These are phyloP conservation scores for Ceratocystis huliohia DNA, from an alignment of 2,329 filamentous ascomycete genomes.

Conservation along the genomic window DNA sequence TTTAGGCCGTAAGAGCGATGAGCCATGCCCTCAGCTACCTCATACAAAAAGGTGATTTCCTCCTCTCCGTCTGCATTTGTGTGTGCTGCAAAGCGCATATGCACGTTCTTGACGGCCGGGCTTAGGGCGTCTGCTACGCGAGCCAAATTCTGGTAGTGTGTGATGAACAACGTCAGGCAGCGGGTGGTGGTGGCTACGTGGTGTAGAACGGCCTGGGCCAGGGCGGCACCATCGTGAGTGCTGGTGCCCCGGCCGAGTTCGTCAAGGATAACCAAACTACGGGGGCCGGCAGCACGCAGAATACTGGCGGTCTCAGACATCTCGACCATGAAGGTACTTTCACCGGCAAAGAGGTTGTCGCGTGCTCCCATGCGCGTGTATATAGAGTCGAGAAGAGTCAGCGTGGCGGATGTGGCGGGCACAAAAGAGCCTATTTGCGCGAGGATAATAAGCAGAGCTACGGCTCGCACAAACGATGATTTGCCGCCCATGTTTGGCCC, in stretches of 20 bases:
- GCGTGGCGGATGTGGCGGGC: constrained; percentile 57
- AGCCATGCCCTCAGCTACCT: constrained; percentile 79
- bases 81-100: constrained; percentile 68
- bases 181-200: constrained; percentile 63
- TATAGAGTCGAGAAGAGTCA: constrained; percentile 81
- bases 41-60: constrained; percentile 86
- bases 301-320: constrained; percentile 86
- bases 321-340: constrained; percentile 97
- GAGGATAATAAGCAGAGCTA: constrained; percentile 84
- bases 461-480: constrained; percentile 88
- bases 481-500: constrained; percentile 99
- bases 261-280: constrained; percentile 81
- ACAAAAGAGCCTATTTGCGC: constrained; percentile 92
- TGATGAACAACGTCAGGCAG: constrained; percentile 87
- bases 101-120: constrained; percentile 64
- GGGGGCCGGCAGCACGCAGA: constrained; percentile 72
- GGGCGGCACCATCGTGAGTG: constrained; percentile 92
- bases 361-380: constrained; percentile 92
- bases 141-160: constrained; percentile 83
- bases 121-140: constrained; percentile 56
- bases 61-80: constrained; percentile 37
- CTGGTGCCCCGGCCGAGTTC: constrained; percentile 87
- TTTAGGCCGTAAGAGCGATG: constrained; percentile 92
- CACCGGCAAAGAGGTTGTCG: constrained; percentile 89
- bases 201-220: constrained; percentile 81